Evolutionary conservation across 305 asterid species (phyloP).

Genomic region (Euphrasia arctica): DNA sequence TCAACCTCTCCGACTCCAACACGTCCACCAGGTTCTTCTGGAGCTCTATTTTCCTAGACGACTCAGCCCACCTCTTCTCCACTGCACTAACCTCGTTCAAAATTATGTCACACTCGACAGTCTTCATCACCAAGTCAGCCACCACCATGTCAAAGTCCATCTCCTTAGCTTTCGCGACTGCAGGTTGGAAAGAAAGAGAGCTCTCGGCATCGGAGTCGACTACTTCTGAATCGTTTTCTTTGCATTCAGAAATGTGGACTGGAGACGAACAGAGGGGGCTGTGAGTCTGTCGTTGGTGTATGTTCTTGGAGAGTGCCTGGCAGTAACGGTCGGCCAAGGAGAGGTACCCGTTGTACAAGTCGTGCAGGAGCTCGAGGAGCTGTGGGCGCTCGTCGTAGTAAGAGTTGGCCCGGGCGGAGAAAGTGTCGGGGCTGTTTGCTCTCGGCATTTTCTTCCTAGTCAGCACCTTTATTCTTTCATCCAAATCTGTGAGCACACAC

Average conservation of each 20-base stretch:
- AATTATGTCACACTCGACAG: constrained; percentile 60
- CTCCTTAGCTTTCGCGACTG: constrained; percentile 24
- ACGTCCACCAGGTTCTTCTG: constrained; percentile 80
- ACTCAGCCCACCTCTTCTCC: constrained; percentile 55
- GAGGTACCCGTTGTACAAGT: constrained; percentile 76
- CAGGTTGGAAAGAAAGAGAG: constrained; percentile 63
- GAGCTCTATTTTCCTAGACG: constrained; percentile 68
- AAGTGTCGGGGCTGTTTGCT: constrained; percentile 51
- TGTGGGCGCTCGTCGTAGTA: constrained; percentile 85
- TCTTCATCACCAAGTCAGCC: constrained; percentile 73
- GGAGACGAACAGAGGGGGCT: constrained; percentile 55
- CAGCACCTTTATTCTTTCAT: constrained; percentile 49
- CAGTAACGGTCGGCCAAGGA: constrained; percentile 84
- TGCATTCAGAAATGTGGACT: constrained; percentile 30
- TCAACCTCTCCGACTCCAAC: constrained; percentile 69
- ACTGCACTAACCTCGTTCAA: constrained; percentile 47
- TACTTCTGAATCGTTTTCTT: constrained; percentile 46
- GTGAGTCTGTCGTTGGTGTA: constrained; percentile 24
- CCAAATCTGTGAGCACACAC: constrained; percentile 37
- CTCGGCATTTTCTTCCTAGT: constrained; percentile 31
- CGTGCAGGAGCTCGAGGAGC: constrained; percentile 64
- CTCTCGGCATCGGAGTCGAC: constrained; percentile 81
- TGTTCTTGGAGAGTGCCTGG: constrained; percentile 67
- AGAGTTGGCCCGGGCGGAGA: constrained; percentile 65
- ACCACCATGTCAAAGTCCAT: constrained; percentile 51